Evolutionary conservation across 106 monocot species (phyloP), one percentile per base, ranked within the genome.

Genomic region (Acorus gramineus): DNA sequence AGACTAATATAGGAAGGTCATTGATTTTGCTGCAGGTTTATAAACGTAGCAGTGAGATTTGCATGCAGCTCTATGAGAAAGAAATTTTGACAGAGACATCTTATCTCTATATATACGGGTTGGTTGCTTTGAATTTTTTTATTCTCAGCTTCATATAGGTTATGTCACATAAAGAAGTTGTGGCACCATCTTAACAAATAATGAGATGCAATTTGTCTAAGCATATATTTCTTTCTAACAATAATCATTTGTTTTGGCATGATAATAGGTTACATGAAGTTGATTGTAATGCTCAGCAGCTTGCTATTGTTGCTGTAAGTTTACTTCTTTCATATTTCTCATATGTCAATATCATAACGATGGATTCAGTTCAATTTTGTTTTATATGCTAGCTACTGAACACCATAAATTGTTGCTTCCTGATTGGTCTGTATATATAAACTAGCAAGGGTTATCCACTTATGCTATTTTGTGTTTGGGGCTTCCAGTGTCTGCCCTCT

Each of bases 21-120:
- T 5, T 56, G 46, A 4, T 64, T 12, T 43, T 58, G 11, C 49
- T 71, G 53, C 80, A 98, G 98, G 89, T 85, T 44, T 77, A 92
- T 61, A 76, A 77, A 59, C 98, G 92, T 44, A 86, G 98, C 55
- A 78, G 52, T 53, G 89, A 84, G 52, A 70, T 92, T 61, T 99
- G 92, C 73, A 61, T 82, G 76, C 88, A 92, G 47, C 85, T 99
- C 52, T 99, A 99, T 78, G 85, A 99, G 67, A 99, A 92, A 73
- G 98, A 99, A 60, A 73, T 99, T 7, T 74, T 92, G 52, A 99
- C 98, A 53, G 92, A 84, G 56, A 84, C 79, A 53, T 89, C 98
- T 5, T 99, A 79, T 78, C 85, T 89, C 51, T 60, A 86, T 66
- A 79, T 92, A 73, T 92, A 99, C 11, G 88, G 98, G 98, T 96